Evolutionary conservation across 2,329 filamentous ascomycete genomes (phyloP).

Genomic region (Fusarium sp.): DNA sequence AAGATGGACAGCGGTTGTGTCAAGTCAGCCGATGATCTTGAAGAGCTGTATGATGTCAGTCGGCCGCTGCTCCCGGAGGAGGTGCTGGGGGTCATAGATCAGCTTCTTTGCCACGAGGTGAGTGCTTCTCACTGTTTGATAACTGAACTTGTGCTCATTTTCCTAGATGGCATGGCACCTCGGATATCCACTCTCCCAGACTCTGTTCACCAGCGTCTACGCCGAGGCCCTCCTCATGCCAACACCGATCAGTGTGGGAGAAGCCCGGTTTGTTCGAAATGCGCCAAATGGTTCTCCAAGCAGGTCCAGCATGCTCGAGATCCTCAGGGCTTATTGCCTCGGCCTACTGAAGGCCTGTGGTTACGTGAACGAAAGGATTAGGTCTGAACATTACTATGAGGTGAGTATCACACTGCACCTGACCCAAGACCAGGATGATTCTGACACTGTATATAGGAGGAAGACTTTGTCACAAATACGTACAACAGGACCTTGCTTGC

Average conservation of each 20-base stretch:
- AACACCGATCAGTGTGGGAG: constrained; percentile 70
- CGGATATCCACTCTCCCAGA: constrained; percentile 95
- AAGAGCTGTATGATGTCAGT: constrained; percentile 83
- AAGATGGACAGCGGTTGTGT: constrained; percentile 98
- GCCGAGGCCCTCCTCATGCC: constrained; percentile 85
- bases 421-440: no score
- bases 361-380: constrained; percentile 81
- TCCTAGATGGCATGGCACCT: constrained; percentile 92
- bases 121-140: constrained; percentile 18
- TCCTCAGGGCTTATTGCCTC: constrained; percentile 88
- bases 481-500: constrained; percentile 84
- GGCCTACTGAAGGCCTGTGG: constrained; percentile 86
- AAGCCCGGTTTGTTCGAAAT: constrained; percentile 71
- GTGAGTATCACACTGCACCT: constrained; percentile 53
- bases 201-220: constrained; percentile 91
- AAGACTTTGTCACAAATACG: constrained; percentile 94
- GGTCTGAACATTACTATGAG: constrained; percentile 91
- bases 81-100: constrained; percentile 92
- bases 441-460: constrained; percentile 70
- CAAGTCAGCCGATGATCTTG: constrained; percentile 80
- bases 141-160: background rate
- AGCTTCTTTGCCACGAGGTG: constrained; percentile 90
- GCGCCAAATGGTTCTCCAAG: constrained; percentile 42
- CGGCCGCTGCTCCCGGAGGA: constrained; percentile 78
- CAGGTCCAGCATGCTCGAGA: constrained; percentile 64